These are phyloP conservation scores for Phlyctochytrium planicorne DNA, from an alignment of 192 early-diverging fungal genomes.

Conservation along the genomic window DNA sequence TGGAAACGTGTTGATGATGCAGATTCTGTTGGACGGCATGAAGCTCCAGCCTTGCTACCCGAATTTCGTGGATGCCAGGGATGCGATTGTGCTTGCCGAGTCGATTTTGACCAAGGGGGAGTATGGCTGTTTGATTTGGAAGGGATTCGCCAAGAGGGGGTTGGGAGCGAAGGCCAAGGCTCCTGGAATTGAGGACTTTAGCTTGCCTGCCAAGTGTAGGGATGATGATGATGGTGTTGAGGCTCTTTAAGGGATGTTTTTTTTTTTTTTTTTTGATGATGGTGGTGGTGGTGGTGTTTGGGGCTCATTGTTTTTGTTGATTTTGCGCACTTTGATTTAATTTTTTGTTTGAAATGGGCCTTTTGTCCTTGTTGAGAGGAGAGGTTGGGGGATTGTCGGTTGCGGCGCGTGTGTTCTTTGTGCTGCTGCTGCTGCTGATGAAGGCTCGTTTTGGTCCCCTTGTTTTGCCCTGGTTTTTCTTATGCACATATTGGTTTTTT, in stretches of 20 bases:
- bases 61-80: slow-evolving; percentile 52
- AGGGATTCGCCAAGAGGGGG: slow-evolving; percentile 82
- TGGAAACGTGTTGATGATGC: slow-evolving; percentile 49
- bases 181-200: slow-evolving; percentile 39
- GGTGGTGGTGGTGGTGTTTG: no score
- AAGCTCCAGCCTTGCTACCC: slow-evolving; percentile 57
- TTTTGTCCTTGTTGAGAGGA: no score
- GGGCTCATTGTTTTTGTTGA: no score
- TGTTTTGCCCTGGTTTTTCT: no score
- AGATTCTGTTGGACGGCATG: slow-evolving; percentile 53
- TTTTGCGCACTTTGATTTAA: no score
- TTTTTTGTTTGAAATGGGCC: no score
- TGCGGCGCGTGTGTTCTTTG: no score
- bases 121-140: slow-evolving; percentile 50
- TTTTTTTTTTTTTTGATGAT: neutral
- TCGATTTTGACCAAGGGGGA: slow-evolving; percentile 36
- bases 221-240: neutral
- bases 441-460: no score
- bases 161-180: slow-evolving; percentile 69
- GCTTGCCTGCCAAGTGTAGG: slow-evolving; percentile 40
- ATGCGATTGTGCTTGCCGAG: slow-evolving; percentile 50
- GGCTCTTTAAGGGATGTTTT: neutral
- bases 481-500: no score
- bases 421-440: no score
- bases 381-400: no score